Conservation (phyloP, 257 asterid genomes). For the Vinca minor region DNA sequence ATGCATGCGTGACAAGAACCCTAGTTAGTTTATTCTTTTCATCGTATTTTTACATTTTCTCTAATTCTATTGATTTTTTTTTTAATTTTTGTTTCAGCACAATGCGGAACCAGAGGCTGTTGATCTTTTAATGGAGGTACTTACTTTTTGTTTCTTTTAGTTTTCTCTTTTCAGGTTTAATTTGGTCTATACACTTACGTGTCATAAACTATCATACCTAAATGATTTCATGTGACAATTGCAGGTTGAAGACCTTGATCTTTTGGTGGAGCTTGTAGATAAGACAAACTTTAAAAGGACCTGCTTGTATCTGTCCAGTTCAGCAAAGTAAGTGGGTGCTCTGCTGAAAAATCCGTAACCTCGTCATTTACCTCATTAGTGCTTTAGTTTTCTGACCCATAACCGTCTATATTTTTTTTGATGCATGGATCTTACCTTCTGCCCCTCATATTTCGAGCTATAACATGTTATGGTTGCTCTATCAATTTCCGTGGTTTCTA, state of each 20-base stretch:
- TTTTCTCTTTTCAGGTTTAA: too few species aligned
- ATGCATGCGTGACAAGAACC: neutral
- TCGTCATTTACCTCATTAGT: neutral
- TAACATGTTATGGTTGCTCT: neutral
- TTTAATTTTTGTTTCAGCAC: constrained; percentile 51
- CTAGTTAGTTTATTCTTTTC: neutral
- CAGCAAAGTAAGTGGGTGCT: constrained; percentile 61
- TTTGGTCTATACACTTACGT: too few species aligned
- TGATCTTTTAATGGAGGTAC: constrained; percentile 33
- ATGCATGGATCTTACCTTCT: neutral
- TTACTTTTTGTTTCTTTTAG: neutral
- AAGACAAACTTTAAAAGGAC: constrained; percentile 64
- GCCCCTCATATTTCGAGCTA: neutral
- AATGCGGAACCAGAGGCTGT: constrained; percentile 63
- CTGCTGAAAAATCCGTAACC: neutral
- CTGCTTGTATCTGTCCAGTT: constrained; percentile 73
- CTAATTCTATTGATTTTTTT: neutral
- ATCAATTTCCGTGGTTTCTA: neutral
- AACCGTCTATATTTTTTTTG: neutral
- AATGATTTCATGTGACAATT: constrained; percentile 1
- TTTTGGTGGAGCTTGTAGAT: constrained; percentile 63
- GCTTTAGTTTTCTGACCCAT: neutral
- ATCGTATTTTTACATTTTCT: neutral
- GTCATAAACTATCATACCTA: neutral
- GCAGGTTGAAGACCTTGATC: constrained; percentile 93